Evolutionary conservation across 345 rosid genomes (phyloP).

Genomic region (Rhodamnia argentea): DNA sequence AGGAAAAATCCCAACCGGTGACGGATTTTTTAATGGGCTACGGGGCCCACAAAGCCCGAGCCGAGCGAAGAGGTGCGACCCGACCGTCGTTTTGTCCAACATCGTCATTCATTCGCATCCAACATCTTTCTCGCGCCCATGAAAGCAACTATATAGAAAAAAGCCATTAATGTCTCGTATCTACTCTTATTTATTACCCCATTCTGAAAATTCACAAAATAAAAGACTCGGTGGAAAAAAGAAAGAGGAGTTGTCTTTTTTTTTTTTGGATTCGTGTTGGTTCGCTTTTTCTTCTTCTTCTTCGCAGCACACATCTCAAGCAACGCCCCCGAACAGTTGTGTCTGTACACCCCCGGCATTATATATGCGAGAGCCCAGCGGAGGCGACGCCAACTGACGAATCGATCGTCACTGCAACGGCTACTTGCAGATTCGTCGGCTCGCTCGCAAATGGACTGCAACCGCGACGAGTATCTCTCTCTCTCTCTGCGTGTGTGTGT

Average conservation of each 20-base stretch:
- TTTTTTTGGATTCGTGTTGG: background rate
- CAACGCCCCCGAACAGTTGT: background rate
- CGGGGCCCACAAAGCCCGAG: background rate
- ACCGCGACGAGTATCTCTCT: background rate
- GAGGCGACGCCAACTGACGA: background rate
- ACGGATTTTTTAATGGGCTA: background rate
- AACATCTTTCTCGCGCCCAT: too few species aligned
- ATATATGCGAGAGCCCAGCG: background rate
- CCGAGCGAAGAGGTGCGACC: background rate
- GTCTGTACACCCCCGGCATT: background rate
- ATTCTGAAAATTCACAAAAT: too few species aligned
- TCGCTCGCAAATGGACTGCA: background rate
- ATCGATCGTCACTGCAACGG: background rate
- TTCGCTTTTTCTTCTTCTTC: background rate
- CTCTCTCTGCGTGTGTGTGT: background rate
- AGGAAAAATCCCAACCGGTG: background rate
- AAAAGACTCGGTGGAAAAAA: too few species aligned
- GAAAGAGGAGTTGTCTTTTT: too few species aligned
- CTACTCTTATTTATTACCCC: too few species aligned
- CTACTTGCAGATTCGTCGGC: background rate
- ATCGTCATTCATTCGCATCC: too few species aligned
- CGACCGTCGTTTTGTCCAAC: background rate
- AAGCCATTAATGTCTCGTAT: too few species aligned
- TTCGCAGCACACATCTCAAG: background rate
- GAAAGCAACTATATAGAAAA: too few species aligned